A percentile compares a stretch with the other conserved stretches of the same genome.
phyloP scores from a whole-genome alignment of 306 rosid genomes.

The Pachyrhizus erosus region DNA sequence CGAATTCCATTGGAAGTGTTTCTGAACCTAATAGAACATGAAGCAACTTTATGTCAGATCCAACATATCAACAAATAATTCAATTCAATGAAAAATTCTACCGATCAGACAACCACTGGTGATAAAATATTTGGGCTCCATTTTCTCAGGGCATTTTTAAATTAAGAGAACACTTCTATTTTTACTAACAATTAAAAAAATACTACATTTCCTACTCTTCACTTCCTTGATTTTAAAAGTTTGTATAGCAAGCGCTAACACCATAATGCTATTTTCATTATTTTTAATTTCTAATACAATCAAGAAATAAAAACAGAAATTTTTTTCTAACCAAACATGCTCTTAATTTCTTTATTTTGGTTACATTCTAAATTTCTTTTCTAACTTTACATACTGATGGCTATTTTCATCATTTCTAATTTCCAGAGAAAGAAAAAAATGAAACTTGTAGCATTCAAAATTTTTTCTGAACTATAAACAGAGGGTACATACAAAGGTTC shows the following conservation, averaged over 20 bases:
- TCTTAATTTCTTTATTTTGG: neutral
- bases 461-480: neutral
- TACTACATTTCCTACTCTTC: neutral
- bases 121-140: too few relatives aligned
- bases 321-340: neutral
- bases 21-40: conserved; percentile 75
- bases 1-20: conserved; percentile 93
- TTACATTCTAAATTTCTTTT: neutral
- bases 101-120: neutral
- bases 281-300: neutral
- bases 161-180: neutral
- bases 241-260: too few relatives aligned
- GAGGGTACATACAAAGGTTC: neutral
- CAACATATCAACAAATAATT: conserved; percentile 15
- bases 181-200: neutral
- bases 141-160: neutral
- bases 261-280: neutral
- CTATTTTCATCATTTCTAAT: too few relatives aligned
- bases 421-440: neutral
- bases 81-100: conserved; percentile 35
- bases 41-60: conserved; percentile 40
- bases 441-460: neutral
- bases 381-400: neutral
- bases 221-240: neutral
- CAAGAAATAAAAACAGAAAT: neutral